Evolutionary conservation across 2,329 filamentous ascomycete species (phyloP).

Genomic region (Xylariomycetidae sp.): DNA sequence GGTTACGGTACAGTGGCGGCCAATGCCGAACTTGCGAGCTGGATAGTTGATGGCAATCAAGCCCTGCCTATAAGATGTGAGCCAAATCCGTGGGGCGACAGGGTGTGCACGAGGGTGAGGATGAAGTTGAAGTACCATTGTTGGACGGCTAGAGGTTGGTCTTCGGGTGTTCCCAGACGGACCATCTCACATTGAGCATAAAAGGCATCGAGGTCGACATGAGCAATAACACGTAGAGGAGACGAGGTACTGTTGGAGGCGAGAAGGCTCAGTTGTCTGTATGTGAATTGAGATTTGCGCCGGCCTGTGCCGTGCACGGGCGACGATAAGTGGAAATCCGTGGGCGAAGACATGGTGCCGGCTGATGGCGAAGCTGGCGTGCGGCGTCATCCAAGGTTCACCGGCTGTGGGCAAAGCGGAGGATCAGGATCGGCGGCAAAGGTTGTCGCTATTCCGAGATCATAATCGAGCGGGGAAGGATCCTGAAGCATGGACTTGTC

Average conservation of each 20-base stretch:
- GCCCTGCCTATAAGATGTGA: conserved; percentile 58
- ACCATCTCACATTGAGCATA: conserved; percentile 97
- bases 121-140: conserved; percentile 63
- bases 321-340: conserved; percentile 30
- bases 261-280: conserved; percentile 75
- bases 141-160: conserved; percentile 83
- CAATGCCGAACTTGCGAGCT: conserved; percentile 75
- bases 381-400: no score
- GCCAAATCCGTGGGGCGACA: conserved; percentile 4
- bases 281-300: conserved; percentile 71
- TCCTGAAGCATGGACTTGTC: no score
- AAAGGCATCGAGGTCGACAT: conserved; percentile 95
- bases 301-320: conserved; percentile 27
- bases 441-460: no score
- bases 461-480: no score
- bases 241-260: conserved; percentile 65
- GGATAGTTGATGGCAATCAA: conserved; percentile 97
- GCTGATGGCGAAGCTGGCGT: no score
- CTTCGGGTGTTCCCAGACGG: conserved; percentile 67
- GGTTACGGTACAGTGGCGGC: conserved; percentile 68
- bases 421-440: no score
- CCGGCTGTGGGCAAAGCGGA: no score
- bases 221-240: conserved; percentile 81
- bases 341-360: no score
- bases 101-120: conserved; percentile 1